These are phyloP conservation scores for Nakataea oryzae DNA, from an alignment of 2,329 filamentous ascomycete genomes.

Conservation along the genomic window DNA sequence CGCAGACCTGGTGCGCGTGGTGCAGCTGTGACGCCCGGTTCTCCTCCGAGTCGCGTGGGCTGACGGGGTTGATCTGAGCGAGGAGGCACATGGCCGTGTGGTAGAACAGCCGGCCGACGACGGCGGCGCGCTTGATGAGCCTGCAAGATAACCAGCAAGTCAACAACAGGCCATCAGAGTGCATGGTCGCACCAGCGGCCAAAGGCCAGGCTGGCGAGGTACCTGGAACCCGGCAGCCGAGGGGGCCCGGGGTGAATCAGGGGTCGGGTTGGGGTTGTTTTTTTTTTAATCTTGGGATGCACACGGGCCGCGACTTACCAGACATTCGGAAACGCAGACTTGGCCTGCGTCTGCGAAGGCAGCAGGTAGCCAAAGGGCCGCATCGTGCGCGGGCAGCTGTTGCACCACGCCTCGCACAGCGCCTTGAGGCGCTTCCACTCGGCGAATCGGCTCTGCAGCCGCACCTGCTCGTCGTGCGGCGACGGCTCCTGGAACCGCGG, in stretches of 20 bases:
- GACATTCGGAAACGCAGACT: slow-evolving; percentile 75
- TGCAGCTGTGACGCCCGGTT: slow-evolving; percentile 61
- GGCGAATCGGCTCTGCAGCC: slow-evolving; percentile 52
- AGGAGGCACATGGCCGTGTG: slow-evolving; percentile 78
- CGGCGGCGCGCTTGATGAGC: slow-evolving; percentile 73
- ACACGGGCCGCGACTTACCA: slow-evolving; percentile 44
- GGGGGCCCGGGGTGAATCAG: neutral
- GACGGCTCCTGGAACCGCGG: slow-evolving; percentile 49
- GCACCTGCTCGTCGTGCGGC: slow-evolving; percentile 51
- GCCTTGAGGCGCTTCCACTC: slow-evolving; percentile 74
- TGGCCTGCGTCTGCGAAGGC: slow-evolving; percentile 53
- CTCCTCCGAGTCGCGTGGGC: slow-evolving; percentile 48
- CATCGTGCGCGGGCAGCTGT: slow-evolving; percentile 73
- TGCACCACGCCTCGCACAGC: slow-evolving; percentile 78
- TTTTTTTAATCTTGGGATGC: slow-evolving; percentile 8
- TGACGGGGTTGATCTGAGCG: slow-evolving; percentile 66
- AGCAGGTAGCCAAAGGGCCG: slow-evolving; percentile 71
- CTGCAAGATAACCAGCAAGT: slow-evolving; percentile 24
- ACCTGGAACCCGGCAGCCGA: neutral
- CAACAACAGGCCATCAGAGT: neutral
- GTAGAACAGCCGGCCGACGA: slow-evolving; percentile 78
- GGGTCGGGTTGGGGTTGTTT: too few species aligned
- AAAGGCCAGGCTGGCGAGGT: neutral
- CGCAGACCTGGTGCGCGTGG: slow-evolving; percentile 79
- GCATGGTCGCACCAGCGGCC: neutral